Conservation (phyloP, 148 eudicot genomes). For the Rhododendron ovatum region DNA sequence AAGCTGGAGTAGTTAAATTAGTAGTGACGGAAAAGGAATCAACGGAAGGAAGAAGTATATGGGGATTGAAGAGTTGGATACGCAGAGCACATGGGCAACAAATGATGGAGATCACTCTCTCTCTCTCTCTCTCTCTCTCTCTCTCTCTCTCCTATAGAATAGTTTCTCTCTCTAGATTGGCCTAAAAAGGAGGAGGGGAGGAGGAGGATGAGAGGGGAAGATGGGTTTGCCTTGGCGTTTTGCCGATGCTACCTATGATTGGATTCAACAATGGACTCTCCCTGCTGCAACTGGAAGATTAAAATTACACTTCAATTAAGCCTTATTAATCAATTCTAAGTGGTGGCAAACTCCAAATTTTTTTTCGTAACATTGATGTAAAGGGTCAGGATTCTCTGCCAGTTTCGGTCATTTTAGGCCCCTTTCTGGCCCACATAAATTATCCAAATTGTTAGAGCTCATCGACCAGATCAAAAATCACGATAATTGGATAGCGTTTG, state of each 20-base stretch:
- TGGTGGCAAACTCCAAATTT: too few relatives aligned
- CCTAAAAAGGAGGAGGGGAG: background rate
- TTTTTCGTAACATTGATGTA: too few relatives aligned
- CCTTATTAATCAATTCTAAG: background rate
- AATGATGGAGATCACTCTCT: background rate
- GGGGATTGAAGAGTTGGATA: conserved; percentile 20
- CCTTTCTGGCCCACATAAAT: too few relatives aligned
- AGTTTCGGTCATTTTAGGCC: too few relatives aligned
- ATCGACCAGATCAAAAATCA: too few relatives aligned
- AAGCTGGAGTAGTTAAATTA: background rate
- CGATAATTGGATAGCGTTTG: too few relatives aligned
- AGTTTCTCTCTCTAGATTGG: background rate
- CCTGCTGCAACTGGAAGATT: background rate
- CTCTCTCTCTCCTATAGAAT: background rate
- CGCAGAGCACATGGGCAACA: conserved; percentile 14
- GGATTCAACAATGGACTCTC: background rate
- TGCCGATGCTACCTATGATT: background rate
- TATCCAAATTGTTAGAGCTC: too few relatives aligned
- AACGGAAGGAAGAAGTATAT: conserved; percentile 10
- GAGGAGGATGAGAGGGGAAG: background rate
- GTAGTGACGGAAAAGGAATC: background rate
- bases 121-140: background rate
- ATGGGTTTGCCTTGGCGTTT: background rate
- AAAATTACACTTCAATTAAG: background rate
- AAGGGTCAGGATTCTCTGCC: too few relatives aligned